Evolutionary conservation across 768 basidiomycete species (phyloP).

Genomic region (Termitomyces sp.): DNA sequence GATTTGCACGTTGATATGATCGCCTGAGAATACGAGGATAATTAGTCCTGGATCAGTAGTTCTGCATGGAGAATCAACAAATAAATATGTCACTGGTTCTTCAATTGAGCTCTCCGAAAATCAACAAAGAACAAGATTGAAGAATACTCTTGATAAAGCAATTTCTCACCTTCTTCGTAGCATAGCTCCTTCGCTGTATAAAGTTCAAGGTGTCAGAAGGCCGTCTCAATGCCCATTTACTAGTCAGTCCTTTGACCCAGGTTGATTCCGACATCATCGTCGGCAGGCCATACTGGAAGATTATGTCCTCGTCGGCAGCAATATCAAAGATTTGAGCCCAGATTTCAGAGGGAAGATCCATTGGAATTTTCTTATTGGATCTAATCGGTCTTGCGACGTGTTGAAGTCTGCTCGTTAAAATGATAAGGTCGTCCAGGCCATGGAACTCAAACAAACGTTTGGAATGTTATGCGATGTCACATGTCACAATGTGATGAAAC

Average conservation of each 20-base stretch:
- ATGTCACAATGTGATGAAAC: background rate
- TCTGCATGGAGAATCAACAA: background rate
- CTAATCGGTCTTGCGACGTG: background rate
- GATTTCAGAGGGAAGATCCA: slow-evolving; percentile 60
- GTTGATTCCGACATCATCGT: slow-evolving; percentile 57
- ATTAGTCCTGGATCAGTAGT: background rate
- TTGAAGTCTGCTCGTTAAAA: too few species aligned
- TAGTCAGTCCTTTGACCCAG: slow-evolving; percentile 51
- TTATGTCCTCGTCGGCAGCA: slow-evolving; percentile 64
- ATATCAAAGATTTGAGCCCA: slow-evolving; percentile 67
- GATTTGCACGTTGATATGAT: slow-evolving; percentile 63
- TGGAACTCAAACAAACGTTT: background rate
- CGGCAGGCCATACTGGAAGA: slow-evolving; percentile 56
- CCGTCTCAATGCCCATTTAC: slow-evolving; percentile 52
- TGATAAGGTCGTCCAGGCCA: background rate
- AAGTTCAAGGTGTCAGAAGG: slow-evolving; percentile 55
- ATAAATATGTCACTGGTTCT: background rate
- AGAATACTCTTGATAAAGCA: background rate
- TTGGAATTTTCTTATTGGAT: background rate
- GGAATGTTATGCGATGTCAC: background rate
- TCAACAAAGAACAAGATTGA: background rate
- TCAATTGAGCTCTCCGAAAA: background rate
- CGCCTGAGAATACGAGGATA: slow-evolving; percentile 34
- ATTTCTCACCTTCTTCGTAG: slow-evolving; percentile 56
- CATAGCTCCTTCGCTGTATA: slow-evolving; percentile 55